These are phyloP conservation scores for Telfairia occidentalis DNA, from an alignment of 331 rosid species.

Conservation along the genomic window DNA sequence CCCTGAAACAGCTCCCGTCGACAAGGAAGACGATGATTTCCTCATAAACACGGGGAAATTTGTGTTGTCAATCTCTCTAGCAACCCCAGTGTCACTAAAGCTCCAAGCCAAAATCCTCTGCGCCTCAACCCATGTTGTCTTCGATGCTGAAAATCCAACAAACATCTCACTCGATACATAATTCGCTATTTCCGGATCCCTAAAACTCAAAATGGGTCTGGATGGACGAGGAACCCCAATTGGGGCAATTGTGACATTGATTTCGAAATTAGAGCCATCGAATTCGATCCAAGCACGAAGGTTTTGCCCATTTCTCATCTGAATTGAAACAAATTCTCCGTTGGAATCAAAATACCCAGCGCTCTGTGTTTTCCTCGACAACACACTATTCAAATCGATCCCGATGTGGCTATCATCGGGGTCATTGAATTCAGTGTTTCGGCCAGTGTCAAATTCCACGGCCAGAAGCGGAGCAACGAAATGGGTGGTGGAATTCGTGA, in stretches of 20 bases:
- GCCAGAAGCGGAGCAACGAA: constrained; percentile 43
- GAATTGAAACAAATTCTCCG: constrained; percentile 42
- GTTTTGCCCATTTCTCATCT: constrained; percentile 53
- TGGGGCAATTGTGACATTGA: constrained; percentile 73
- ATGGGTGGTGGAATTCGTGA: constrained; percentile 38
- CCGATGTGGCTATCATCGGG: constrained; percentile 61
- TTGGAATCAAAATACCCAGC: constrained; percentile 57
- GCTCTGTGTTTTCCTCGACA: not conserved
- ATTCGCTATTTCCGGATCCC: constrained; percentile 28
- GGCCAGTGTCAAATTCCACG: constrained; percentile 68
- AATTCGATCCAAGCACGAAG: constrained; percentile 77
- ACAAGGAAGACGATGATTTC: constrained; percentile 25
- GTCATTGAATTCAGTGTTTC: constrained; percentile 66
- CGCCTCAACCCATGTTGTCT: constrained; percentile 56
- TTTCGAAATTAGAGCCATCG: constrained; percentile 29
- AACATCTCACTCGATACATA: constrained; percentile 65
- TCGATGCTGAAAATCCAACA: constrained; percentile 83
- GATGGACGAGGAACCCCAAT: constrained; percentile 39
- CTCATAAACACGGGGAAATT: constrained; percentile 42
- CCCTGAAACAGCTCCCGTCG: constrained; percentile 44
- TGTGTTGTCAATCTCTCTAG: constrained; percentile 48
- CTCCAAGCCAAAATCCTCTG: constrained; percentile 89
- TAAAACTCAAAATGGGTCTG: constrained; percentile 38
- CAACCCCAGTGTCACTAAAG: constrained; percentile 49
- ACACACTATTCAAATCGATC: constrained; percentile 44